Evolutionary conservation across 129 eudicot genomes (phyloP), one percentile per base, ranked within the genome.

Genomic region (Flaveria ramosissima): DNA sequence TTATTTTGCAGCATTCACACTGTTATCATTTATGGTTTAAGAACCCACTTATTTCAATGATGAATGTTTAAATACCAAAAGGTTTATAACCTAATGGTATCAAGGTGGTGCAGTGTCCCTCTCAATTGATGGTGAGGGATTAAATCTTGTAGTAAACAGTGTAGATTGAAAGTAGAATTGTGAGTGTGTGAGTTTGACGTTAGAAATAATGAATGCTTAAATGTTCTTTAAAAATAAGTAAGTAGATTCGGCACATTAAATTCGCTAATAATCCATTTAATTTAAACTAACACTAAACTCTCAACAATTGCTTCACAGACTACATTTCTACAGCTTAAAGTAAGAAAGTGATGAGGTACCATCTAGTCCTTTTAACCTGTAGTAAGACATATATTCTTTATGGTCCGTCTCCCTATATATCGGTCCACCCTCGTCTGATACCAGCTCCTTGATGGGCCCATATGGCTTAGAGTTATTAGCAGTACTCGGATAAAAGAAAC

Each of bases 361-460:
- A 82, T 81, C 87, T 53, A 17, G 64, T 59, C 88, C 84, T 80
- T 78, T 81, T 45, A 80, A 50, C 59, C 61, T 68, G 23, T 76
- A 82, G 69, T 62, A 61, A 61, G 71, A 71, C 77, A 72, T 77
- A 59, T 83, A 84, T 70, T 83, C 86, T 75, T 77, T 75, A 20
- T 68, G 85, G 68, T 17, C n/a, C 1, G 83, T 79, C 73, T 84
- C 82, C 45, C 81, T 76, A 76, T 86, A 89, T 32, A 74, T 24
- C 5, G 88, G 77, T 24, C 82, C 78, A n/a, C 70, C 62, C 15
- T 48, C 53, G 6, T 89, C 87, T 3, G 70, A 74, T n/a, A 86
- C 16, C 77, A 89, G 78, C 82, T 82, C 89, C 68, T 84, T 71
- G 42, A 82, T 80, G 4, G 91, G 89, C 59, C 77, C 87, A 17